Evolutionary conservation across 352 stramenopile species (phyloP).

Genomic region (Phytophthora agathidicida): DNA sequence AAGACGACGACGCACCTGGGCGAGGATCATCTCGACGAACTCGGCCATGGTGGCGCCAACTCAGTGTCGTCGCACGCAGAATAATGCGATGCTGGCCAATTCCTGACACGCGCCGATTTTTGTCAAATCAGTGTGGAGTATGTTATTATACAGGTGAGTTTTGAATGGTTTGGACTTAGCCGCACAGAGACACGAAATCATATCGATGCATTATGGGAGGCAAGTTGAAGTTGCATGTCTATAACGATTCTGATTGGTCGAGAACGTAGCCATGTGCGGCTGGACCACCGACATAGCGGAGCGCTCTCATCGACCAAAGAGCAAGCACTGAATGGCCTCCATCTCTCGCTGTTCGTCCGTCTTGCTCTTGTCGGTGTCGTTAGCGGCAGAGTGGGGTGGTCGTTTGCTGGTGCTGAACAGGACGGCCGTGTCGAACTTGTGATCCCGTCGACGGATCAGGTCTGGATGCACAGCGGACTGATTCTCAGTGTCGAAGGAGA

Average conservation of each 20-base stretch:
- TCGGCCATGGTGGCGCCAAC: slow-evolving; percentile 57
- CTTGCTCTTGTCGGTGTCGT: slow-evolving; percentile 23
- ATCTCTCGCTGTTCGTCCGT: slow-evolving; percentile 63
- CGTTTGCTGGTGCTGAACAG: slow-evolving; percentile 12
- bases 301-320: slow-evolving; percentile 41
- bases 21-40: slow-evolving; percentile 86
- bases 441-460: slow-evolving; percentile 10
- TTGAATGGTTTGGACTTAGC: background rate
- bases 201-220: slow-evolving; percentile 15
- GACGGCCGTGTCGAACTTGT: slow-evolving; percentile 21
- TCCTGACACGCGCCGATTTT: slow-evolving; percentile 11
- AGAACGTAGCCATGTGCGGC: slow-evolving; percentile 19
- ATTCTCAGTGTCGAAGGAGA: slow-evolving; percentile 12
- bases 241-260: slow-evolving; percentile 15
- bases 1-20: slow-evolving; percentile 52
- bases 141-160: slow-evolving; percentile 4
- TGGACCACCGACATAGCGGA: slow-evolving; percentile 1
- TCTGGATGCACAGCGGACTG: slow-evolving; percentile 5
- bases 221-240: slow-evolving; percentile 28
- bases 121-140: slow-evolving; percentile 17
- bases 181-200: slow-evolving; percentile 18
- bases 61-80: background rate
- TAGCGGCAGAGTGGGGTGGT: background rate
- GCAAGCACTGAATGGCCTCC: slow-evolving; percentile 60
- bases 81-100: slow-evolving; percentile 2